Evolutionary conservation across 345 rosid species (phyloP), one percentile per base, ranked within the genome.

Genomic region (Kandelia obovata): DNA sequence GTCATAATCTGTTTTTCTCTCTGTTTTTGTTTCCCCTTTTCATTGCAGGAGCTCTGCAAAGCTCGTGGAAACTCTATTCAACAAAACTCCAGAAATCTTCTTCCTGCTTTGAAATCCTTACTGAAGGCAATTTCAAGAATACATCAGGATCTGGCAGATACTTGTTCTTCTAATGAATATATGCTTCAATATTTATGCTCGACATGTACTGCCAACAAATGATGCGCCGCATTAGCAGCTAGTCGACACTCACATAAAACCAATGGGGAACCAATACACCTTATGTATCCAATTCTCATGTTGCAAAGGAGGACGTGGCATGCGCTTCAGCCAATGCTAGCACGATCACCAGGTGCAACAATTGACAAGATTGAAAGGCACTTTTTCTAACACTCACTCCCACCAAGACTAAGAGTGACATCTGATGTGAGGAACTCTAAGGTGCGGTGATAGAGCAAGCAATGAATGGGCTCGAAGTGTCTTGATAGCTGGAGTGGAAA

Each of bases 61-160:
- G 82, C 76, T 66, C 99, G 92, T n/a, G 96, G 97, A 37, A 89
- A 74, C 76, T 76, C 82, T 21, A 90, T 95, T 61, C 92, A 90
- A 62, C 93, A 89, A 73, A 89, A 86, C 72, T 90, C 88, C 58
- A 86, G 96, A 75, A 81, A 75, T 61, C 79, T 95, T 62, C 88
- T 92, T 70, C 98, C 99, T 25, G 82, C 93, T 58, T 73, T 92
- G 67, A 87, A 88, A 80, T 87, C 90, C 51, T 78, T 88, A 81
- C 97, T 92, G 75, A 95, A 92, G 84, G 92, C 90, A 9, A 81
- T 92, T 55, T 86, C 96, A 28, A 85, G 91, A 76, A 83, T 82
- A 31, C 99, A 95, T 75, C 98, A 90, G 80, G 98, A 95, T 76
- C 74, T 95, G 71, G 88, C 94, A 26, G 99, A 92, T 69, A 92